These are phyloP conservation scores for Blastobotrys attinorum DNA, from an alignment of 805 yeast species.

Conservation along the genomic window DNA sequence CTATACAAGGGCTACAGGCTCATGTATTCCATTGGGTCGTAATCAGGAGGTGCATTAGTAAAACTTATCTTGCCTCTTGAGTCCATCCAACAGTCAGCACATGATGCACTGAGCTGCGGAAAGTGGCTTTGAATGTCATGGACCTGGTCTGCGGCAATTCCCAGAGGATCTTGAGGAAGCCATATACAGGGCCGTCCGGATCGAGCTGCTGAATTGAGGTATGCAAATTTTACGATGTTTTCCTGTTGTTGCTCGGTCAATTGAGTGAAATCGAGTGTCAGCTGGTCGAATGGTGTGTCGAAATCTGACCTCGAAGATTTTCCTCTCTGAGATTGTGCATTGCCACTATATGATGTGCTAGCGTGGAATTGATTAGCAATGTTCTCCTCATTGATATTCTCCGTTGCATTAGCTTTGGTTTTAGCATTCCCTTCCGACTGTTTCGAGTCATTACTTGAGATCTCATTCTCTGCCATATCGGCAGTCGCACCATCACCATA, in stretches of 20 bases:
- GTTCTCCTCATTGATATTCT: too few relatives aligned
- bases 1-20: too few relatives aligned
- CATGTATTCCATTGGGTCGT: conserved; percentile 17
- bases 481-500: background rate
- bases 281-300: conserved; percentile 18
- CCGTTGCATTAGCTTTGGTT: too few relatives aligned
- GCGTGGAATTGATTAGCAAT: too few relatives aligned
- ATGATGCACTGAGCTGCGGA: conserved; percentile 23
- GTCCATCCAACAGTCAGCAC: conserved; percentile 22
- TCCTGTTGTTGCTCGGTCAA: conserved; percentile 22
- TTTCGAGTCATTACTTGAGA: too few relatives aligned
- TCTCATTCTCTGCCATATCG: too few relatives aligned
- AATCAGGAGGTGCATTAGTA: conserved; percentile 22
- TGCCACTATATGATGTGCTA: too few relatives aligned
- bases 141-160: conserved; percentile 31
- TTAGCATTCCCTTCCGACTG: too few relatives aligned
- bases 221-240: conserved; percentile 21
- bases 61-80: conserved; percentile 20
- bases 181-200: conserved; percentile 31
- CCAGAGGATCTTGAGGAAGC: conserved; percentile 37
- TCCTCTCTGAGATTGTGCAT: too few relatives aligned
- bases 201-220: conserved; percentile 27
- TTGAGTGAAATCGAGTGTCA: conserved; percentile 21
- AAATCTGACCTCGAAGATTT: too few relatives aligned
- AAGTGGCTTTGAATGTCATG: conserved; percentile 20